Evolutionary conservation across 176 grass and related monocot genomes (phyloP).

Genomic region (Musa beccarii): DNA sequence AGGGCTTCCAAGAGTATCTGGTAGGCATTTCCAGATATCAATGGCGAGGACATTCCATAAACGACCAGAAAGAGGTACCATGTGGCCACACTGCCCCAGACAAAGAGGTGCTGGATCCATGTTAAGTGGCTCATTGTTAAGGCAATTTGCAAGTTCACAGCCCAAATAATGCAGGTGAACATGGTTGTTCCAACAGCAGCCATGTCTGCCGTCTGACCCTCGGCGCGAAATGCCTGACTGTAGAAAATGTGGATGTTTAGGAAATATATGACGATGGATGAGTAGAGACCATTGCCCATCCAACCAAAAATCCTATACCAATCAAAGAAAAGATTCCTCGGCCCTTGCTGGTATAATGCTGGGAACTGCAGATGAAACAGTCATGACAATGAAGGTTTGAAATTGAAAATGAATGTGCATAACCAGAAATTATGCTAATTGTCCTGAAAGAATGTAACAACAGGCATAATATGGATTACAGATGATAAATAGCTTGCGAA

Average conservation of each 20-base stretch:
- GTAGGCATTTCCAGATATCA: conserved; percentile 51
- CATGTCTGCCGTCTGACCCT: conserved; percentile 85
- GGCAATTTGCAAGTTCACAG: conserved; percentile 89
- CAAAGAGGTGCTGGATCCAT: conserved; percentile 91
- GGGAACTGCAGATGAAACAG: conserved; percentile 54
- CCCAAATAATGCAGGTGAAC: conserved; percentile 98
- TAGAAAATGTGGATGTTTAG: conserved; percentile 80
- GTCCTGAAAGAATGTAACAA: background rate
- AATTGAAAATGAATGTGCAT: background rate
- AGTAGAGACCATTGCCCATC: conserved; percentile 97
- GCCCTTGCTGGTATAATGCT: conserved; percentile 94
- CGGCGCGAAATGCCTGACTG: conserved; percentile 51
- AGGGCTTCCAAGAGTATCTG: conserved; percentile 67
- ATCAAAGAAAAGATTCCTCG: conserved; percentile 96
- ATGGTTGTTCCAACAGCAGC: conserved; percentile 78
- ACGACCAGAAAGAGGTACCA: conserved; percentile 85
- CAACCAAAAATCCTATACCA: conserved; percentile 92
- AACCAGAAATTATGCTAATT: background rate
- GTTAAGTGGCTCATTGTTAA: conserved; percentile 97
- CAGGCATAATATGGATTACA: too few relatives aligned
- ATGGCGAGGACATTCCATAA: conserved; percentile 45
- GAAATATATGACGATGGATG: conserved; percentile 74
- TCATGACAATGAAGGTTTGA: background rate
- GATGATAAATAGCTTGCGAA: too few relatives aligned
- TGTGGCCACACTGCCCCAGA: conserved; percentile 79